Evolutionary conservation across 176 grass and related monocot genomes (phyloP), one percentile per base, ranked within the genome.

Genomic region (Phyllostachys edulis): DNA sequence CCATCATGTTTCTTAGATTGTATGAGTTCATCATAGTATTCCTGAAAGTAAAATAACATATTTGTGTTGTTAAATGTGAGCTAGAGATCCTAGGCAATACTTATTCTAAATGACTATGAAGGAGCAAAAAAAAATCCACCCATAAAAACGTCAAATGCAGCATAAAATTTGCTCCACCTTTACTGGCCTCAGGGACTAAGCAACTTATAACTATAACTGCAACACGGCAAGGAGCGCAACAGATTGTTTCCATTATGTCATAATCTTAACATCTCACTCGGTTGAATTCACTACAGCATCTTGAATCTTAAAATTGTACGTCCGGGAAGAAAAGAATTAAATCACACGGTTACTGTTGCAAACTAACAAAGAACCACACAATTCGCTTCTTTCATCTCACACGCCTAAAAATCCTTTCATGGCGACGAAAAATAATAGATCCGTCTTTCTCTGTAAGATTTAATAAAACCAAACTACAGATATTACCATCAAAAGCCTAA

Each of bases 11-110:
- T 95, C 76, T 67, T 90, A 29, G 83, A 76, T 71, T 75, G 80
- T 67, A 90, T 89, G 88, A 94, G 85, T 36, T 79, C 54, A 81
- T 89, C 84, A 54, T 89, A 92, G 51, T 95, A 98, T 50, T 94
- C 93, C 93, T 98, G 89, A 75, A 82, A 85, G 64, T 11, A 83
- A 67, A 86, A 39, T 41, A 42, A 10, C 47, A 79, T 40, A 29
- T 7, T 61, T 75, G 46, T 39, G 29, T 50, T 75, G 41, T 65
- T 21, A 10, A 44, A 27, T 63, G 55, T 38, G 44, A 76, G 21
- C 13, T 23, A 76, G 14, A 66, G 21, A 41, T 50, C 3, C 4
- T 50, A 20, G 36, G 69, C 55, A 38, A 73, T n/a, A 83, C 21
- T 63, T 74, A 2, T 50, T 74, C 5, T 20, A 73, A 52, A 50